Evolutionary conservation across 2,329 filamentous ascomycete genomes (phyloP).

Genomic region (Passalora sequoiae): DNA sequence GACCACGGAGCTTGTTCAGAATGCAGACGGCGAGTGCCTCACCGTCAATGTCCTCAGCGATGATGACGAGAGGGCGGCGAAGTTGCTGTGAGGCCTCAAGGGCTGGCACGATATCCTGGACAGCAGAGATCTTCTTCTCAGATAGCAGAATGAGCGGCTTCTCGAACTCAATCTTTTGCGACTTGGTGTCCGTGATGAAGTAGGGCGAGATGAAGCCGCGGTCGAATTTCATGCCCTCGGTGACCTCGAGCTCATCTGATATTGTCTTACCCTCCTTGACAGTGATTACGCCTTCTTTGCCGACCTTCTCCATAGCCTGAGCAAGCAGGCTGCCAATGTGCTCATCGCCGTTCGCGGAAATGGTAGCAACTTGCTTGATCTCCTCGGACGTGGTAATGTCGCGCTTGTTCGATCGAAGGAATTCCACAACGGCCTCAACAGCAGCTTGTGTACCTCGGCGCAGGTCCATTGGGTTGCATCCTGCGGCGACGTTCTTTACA

Average conservation of each 20-base stretch:
- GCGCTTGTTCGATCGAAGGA: conserved; percentile 90
- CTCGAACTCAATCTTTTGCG: conserved; percentile 99
- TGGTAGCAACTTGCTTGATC: conserved; percentile 96
- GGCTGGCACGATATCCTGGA: conserved; percentile 97
- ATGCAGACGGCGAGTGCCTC: conserved; percentile 98
- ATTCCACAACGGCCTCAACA: conserved; percentile 90
- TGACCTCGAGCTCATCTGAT: conserved; percentile 95
- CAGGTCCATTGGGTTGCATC: conserved; percentile 99
- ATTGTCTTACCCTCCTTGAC: conserved; percentile 99
- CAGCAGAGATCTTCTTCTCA: conserved; percentile 99
- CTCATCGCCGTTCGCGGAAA: conserved; percentile 92
- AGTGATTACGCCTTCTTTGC: conserved; percentile 99
- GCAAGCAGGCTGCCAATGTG: conserved; percentile 95
- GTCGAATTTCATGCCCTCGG: conserved; percentile 99
- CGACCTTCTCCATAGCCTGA: conserved; percentile 99
- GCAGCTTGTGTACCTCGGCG: conserved; percentile 94
- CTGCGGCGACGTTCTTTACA: conserved; percentile 98
- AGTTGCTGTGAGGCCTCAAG: conserved; percentile 95
- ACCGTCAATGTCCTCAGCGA: conserved; percentile 97
- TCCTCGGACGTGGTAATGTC: conserved; percentile 97
- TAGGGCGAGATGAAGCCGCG: conserved; percentile 97
- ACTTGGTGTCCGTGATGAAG: conserved; percentile 99
- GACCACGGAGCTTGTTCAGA: conserved; percentile 98
- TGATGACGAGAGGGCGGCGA: conserved; percentile 93
- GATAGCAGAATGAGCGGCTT: conserved; percentile 97